Conservation (phyloP, 805 yeast genomes). For the Debaryomyces tyrocola region DNA sequence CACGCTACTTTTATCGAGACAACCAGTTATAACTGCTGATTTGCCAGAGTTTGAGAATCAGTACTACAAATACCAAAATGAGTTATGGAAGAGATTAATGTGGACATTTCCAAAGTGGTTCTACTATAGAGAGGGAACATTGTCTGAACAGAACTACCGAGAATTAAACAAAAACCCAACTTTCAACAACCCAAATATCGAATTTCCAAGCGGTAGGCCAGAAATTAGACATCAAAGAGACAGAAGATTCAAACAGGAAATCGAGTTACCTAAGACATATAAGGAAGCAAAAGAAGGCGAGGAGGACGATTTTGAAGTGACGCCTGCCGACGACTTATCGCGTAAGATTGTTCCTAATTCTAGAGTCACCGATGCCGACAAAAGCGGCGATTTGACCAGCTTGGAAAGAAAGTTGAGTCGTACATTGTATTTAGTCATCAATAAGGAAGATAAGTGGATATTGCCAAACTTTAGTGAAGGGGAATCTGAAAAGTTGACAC, state of each 20-base stretch:
- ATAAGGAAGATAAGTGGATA: slow-evolving; percentile 57
- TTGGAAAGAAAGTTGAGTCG: slow-evolving; percentile 78
- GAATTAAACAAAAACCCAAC: slow-evolving; percentile 77
- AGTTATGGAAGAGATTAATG: slow-evolving; percentile 86
- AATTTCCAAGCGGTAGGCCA: slow-evolving; percentile 81
- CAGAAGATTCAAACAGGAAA: slow-evolving; percentile 75
- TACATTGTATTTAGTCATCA: slow-evolving; percentile 74
- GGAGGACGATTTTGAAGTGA: slow-evolving; percentile 33
- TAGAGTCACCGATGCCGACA: slow-evolving; percentile 78
- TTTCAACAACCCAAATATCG: slow-evolving; percentile 68
- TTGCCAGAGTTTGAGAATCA: slow-evolving; percentile 67
- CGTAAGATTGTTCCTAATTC: slow-evolving; percentile 70
- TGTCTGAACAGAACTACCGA: slow-evolving; percentile 78
- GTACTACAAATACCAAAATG: slow-evolving; percentile 81
- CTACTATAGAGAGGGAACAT: slow-evolving; percentile 86
- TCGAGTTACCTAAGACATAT: slow-evolving; percentile 71
- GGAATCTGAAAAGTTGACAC: slow-evolving; percentile 30
- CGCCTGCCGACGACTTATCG: slow-evolving; percentile 50
- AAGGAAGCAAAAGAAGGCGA: slow-evolving; percentile 32
- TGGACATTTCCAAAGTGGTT: slow-evolving; percentile 97
- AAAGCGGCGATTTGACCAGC: slow-evolving; percentile 56
- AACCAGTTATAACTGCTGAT: slow-evolving; percentile 82
- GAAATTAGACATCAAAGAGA: slow-evolving; percentile 88
- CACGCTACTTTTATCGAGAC: slow-evolving; percentile 70
- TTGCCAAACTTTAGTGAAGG: slow-evolving; percentile 69